Evolutionary conservation across 768 basidiomycete species (phyloP).

Genomic region (Ramaria rubella): DNA sequence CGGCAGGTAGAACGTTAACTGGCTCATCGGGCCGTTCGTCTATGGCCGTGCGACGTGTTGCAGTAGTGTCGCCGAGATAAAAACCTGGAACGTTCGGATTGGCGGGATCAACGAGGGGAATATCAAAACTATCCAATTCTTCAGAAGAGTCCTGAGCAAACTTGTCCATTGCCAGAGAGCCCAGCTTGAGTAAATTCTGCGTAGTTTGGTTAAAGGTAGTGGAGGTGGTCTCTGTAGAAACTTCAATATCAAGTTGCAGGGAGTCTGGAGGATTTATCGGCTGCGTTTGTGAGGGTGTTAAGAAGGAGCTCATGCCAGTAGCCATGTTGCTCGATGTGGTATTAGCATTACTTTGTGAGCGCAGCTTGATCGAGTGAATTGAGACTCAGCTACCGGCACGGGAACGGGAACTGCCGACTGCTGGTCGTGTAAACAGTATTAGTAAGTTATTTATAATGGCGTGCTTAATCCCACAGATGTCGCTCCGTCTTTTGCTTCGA

Average conservation of each 20-base stretch:
- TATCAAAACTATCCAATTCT: slow-evolving; percentile 11
- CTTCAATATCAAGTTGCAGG: background rate
- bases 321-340: no score
- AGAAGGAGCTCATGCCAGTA: no score
- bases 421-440: no score
- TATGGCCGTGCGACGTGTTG: background rate
- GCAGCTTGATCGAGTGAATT: no score
- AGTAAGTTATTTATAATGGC: no score
- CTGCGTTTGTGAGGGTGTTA: no score
- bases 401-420: no score
- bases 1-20: slow-evolving; percentile 4
- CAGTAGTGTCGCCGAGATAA: background rate
- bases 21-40: background rate
- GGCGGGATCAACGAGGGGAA: slow-evolving; percentile 5
- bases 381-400: no score
- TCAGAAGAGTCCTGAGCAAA: slow-evolving; percentile 2
- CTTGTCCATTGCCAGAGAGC: slow-evolving; percentile 7
- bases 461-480: no score
- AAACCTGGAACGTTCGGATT: background rate
- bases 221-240: background rate
- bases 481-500: no score
- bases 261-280: background rate
- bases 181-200: slow-evolving; percentile 6
- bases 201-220: slow-evolving; percentile 8
- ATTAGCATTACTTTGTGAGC: no score